A percentile compares a stretch with the other conserved stretches of the same genome.
Conservation (phyloP, 495 filamentous ascomycete genomes). For the Neurospora sublineolata region DNA sequence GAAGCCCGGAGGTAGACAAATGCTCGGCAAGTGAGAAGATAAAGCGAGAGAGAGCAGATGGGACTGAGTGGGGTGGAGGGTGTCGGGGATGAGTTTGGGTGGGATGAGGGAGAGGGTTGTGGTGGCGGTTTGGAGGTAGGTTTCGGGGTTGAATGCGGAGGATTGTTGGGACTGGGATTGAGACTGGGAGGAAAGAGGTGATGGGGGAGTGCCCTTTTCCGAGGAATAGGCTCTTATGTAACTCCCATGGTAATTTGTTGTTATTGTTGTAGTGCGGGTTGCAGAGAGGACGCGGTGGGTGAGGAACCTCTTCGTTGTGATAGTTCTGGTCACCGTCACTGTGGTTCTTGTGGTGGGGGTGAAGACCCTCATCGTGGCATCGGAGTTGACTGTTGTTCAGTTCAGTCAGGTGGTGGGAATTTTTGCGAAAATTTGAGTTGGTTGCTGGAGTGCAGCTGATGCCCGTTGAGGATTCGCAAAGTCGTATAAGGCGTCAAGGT, state of each 20-base stretch:
- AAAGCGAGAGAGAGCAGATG: constrained; percentile 56
- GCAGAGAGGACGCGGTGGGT: not conserved
- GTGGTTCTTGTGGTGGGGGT: not conserved
- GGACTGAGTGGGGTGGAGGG: constrained; percentile 51
- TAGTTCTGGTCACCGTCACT: not conserved
- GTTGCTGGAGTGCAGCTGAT: not conserved
- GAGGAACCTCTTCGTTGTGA: not conserved
- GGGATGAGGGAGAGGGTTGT: constrained; percentile 28
- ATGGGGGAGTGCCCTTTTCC: not conserved
- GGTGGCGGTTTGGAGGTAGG: constrained; percentile 5
- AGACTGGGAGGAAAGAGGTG: not conserved
- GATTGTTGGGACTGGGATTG: too few species aligned
- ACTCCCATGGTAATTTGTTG: not conserved
- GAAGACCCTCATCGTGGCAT: not conserved
- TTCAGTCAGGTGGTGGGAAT: not conserved
- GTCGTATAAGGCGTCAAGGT: not conserved
- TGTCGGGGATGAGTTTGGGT: constrained; percentile 49
- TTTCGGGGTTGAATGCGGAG: not conserved
- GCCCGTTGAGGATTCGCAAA: not conserved
- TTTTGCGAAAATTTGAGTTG: not conserved
- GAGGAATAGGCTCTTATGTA: not conserved
- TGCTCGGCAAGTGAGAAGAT: constrained; percentile 39
- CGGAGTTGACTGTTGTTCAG: not conserved
- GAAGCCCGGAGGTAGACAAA: constrained; percentile 26
- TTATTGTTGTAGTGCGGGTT: not conserved